Evolutionary conservation across 2,329 filamentous ascomycete species (phyloP).

Genomic region (Paraconiothyrium brasiliense): DNA sequence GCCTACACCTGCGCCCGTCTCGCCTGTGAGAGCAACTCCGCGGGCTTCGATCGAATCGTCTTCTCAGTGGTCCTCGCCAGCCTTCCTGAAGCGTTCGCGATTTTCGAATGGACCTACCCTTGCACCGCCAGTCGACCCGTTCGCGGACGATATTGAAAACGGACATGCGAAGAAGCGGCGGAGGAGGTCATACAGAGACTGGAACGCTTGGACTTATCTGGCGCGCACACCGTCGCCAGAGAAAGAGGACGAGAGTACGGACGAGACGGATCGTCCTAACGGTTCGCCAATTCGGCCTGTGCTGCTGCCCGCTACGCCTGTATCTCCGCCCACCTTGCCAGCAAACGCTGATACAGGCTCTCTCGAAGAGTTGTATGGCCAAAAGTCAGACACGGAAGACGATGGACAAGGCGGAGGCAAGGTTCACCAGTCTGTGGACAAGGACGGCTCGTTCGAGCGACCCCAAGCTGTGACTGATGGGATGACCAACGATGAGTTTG

Average conservation of each 20-base stretch:
- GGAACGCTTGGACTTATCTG: constrained; percentile 76
- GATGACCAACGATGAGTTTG: constrained; percentile 18
- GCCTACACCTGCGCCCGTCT: constrained; percentile 38
- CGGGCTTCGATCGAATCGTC: constrained; percentile 20
- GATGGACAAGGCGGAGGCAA: not conserved
- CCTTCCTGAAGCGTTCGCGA: constrained; percentile 75
- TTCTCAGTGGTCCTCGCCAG: constrained; percentile 75
- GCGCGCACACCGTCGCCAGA: constrained; percentile 77
- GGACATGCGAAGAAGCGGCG: constrained; percentile 73
- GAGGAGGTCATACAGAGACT: constrained; percentile 74
- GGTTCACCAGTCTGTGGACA: not conserved
- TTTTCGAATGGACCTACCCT: constrained; percentile 75
- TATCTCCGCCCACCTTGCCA: constrained; percentile 29
- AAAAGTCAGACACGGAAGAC: constrained; percentile 6
- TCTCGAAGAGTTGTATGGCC: not conserved
- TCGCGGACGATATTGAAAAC: constrained; percentile 68
- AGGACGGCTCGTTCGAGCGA: not conserved
- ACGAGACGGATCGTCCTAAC: constrained; percentile 26
- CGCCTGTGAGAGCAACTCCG: constrained; percentile 30
- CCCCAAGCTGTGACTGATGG: not conserved
- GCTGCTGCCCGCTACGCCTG: constrained; percentile 38
- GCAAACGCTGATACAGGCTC: constrained; percentile 15
- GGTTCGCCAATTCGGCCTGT: constrained; percentile 35
- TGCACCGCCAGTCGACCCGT: constrained; percentile 71
- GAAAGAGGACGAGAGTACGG: constrained; percentile 50